Evolutionary conservation across 331 rosid genomes (phyloP).

Genomic region (Arachis monticola): DNA sequence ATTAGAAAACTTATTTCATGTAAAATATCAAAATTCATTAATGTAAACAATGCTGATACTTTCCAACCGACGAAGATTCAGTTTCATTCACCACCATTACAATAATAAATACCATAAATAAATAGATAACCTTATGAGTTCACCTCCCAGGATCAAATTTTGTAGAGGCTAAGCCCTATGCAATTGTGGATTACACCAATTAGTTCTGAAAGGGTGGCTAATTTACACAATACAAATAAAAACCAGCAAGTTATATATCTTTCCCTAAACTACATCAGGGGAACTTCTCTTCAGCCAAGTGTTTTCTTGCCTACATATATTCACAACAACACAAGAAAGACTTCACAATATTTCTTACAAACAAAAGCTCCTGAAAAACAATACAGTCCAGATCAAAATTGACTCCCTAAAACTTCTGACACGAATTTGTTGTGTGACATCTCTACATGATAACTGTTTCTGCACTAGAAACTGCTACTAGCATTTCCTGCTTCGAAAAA

Average conservation of each 20-base stretch:
- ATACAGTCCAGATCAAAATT: constrained; percentile 16
- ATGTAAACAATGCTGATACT: background rate
- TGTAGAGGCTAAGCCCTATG: background rate
- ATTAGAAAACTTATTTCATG: background rate
- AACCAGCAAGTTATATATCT: background rate
- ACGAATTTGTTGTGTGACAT: constrained; percentile 5
- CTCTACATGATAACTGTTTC: background rate
- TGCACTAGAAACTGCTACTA: constrained; percentile 22
- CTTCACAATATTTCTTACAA: background rate
- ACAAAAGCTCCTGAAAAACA: background rate
- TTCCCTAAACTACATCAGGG: background rate
- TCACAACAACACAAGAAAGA: background rate
- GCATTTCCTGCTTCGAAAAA: constrained; percentile 22
- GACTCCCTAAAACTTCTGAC: background rate
- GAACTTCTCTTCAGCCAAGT: constrained; percentile 2
- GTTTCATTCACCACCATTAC: background rate
- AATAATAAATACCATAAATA: background rate
- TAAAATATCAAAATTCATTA: background rate
- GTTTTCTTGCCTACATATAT: background rate
- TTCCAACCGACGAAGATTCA: background rate
- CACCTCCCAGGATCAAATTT: constrained; percentile 1
- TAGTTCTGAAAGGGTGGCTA: background rate
- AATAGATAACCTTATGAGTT: background rate
- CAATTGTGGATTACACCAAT: background rate
- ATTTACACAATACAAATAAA: background rate